These are phyloP conservation scores for Lizonia empirigonia DNA, from an alignment of 2,329 filamentous ascomycete species.

Conservation along the genomic window DNA sequence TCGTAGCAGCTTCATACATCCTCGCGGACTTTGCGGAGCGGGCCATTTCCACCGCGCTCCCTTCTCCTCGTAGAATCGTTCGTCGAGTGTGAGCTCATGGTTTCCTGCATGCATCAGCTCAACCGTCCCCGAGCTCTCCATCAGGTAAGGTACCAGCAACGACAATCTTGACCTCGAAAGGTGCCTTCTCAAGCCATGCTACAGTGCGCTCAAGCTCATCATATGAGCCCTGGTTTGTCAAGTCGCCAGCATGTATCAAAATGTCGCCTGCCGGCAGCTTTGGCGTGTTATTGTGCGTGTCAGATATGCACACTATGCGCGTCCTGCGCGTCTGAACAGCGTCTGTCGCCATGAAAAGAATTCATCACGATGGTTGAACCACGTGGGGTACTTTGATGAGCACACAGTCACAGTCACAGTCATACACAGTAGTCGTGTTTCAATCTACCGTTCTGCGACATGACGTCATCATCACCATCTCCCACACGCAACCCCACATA, in stretches of 20 bases:
- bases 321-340: constrained; percentile 47
- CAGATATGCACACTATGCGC: constrained; percentile 75
- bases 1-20: constrained; percentile 61
- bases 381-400: neutral
- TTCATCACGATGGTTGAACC: neutral
- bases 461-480: constrained; percentile 8
- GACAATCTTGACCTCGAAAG: constrained; percentile 73
- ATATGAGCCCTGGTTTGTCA: constrained; percentile 72
- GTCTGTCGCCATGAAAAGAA: neutral
- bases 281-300: constrained; percentile 71
- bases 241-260: constrained; percentile 75
- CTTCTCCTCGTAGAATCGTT: constrained; percentile 63
- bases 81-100: constrained; percentile 74
- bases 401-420: constrained; percentile 5
- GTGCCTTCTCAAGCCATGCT: constrained; percentile 69
- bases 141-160: constrained; percentile 62
- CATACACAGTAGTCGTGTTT: too few relatives aligned
- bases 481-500: too few relatives aligned
- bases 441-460: neutral
- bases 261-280: constrained; percentile 74
- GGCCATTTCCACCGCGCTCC: constrained; percentile 63
- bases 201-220: constrained; percentile 65
- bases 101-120: constrained; percentile 61
- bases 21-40: constrained; percentile 57
- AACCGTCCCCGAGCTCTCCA: too few relatives aligned